phyloP scores from a whole-genome alignment of 2,329 filamentous ascomycete genomes.

The Tolypocladium album region DNA sequence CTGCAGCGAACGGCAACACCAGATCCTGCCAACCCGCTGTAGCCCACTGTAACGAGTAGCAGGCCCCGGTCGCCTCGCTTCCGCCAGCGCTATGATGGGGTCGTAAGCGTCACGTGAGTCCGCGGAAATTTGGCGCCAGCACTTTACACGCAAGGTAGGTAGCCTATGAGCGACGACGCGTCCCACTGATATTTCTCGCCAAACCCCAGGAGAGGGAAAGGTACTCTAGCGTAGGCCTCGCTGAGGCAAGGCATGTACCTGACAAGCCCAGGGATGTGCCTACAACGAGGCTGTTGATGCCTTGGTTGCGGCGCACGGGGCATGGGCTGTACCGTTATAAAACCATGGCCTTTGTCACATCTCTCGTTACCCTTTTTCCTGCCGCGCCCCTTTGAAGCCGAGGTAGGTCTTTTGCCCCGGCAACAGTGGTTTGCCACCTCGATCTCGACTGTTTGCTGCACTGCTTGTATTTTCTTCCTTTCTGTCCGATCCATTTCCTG shows the following conservation, averaged over 20 bases:
- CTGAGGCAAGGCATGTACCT: background rate
- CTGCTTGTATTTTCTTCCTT: background rate
- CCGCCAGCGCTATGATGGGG: too few relatives aligned
- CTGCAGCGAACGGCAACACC: background rate
- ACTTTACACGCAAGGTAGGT: background rate
- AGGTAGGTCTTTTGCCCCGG: background rate
- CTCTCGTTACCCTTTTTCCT: slow-evolving; percentile 7
- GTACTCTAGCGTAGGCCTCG: background rate
- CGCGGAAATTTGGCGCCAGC: background rate
- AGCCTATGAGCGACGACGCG: slow-evolving; percentile 5
- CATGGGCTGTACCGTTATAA: slow-evolving; percentile 7
- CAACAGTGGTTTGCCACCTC: background rate
- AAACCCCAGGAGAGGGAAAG: background rate
- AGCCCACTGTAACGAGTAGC: slow-evolving; percentile 1
- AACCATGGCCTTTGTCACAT: slow-evolving; percentile 8
- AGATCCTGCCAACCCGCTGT: background rate
- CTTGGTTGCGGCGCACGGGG: background rate
- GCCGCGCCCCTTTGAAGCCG: background rate
- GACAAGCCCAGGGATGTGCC: background rate
- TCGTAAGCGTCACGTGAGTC: slow-evolving; percentile 2
- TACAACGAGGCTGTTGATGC: background rate
- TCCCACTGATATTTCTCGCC: slow-evolving; percentile 4
- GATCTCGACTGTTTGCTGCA: background rate
- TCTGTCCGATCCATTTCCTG: background rate
- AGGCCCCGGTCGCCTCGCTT: background rate